Percentiles rank a stretch among this genome's conserved stretches.
These are phyloP conservation scores for Phytophthora kernoviae DNA, from an alignment of 352 stramenopile species.

Conservation along the genomic window DNA sequence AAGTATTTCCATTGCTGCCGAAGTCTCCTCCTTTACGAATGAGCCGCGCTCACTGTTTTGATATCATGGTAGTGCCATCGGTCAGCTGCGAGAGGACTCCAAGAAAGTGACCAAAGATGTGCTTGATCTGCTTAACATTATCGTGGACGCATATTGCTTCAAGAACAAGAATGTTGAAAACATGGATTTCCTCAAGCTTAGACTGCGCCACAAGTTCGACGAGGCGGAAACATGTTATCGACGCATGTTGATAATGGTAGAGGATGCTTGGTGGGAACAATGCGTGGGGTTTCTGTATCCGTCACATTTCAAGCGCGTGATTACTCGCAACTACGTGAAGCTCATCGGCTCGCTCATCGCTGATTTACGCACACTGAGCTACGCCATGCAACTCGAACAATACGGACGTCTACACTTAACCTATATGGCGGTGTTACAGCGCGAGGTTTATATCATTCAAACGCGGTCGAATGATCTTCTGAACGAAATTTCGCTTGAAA, in stretches of 20 bases:
- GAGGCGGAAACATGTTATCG: slow-evolving; percentile 41
- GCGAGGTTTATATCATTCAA: slow-evolving; percentile 79
- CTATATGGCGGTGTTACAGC: slow-evolving; percentile 71
- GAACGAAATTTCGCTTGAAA: slow-evolving; percentile 61
- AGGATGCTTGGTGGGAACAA: slow-evolving; percentile 84
- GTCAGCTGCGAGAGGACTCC: slow-evolving; percentile 47
- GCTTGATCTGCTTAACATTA: slow-evolving; percentile 70
- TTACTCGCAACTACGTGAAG: slow-evolving; percentile 66
- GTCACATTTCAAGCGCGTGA: slow-evolving; percentile 67
- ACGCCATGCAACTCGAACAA: slow-evolving; percentile 68
- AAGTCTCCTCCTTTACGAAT: not conserved
- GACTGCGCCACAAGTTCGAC: slow-evolving; percentile 73
- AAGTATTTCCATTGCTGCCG: slow-evolving; percentile 40
- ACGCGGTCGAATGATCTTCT: slow-evolving; percentile 59
- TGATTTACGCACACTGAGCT: slow-evolving; percentile 64
- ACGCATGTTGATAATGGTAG: slow-evolving; percentile 56
- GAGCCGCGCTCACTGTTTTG: not conserved
- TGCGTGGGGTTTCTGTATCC: slow-evolving; percentile 56
- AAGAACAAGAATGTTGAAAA: slow-evolving; percentile 82
- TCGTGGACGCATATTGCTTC: slow-evolving; percentile 85
- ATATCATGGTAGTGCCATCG: slow-evolving; percentile 51
- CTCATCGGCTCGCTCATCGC: slow-evolving; percentile 63
- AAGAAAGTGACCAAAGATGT: slow-evolving; percentile 46
- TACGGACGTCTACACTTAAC: slow-evolving; percentile 61
- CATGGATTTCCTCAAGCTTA: slow-evolving; percentile 77